Evolutionary conservation across 208 protist genomes (phyloP), one percentile per base, ranked within the genome.

Genomic region (Trypanosomatidae sp.): DNA sequence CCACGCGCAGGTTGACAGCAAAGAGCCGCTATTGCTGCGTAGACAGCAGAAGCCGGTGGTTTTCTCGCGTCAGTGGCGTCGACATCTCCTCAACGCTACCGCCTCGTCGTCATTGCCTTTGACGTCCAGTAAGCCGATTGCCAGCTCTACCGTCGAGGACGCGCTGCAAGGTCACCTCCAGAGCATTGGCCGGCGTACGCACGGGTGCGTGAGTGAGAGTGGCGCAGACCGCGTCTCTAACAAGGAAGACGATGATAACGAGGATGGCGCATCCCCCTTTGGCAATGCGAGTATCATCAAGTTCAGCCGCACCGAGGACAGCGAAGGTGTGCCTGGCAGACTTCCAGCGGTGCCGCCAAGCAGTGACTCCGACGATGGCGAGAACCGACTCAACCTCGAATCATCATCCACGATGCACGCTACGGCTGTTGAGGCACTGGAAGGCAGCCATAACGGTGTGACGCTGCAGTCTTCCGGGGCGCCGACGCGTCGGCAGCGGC

Each of bases 31-130:
- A 7, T 47, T 33, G 71, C 12, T 39, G 55, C 25, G 30, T 0
- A 30, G 52, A 19, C 72, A 56, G 12, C 62, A 30, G 28, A 80
- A 80, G 58, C 76, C 76, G 0, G 49, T 80, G 47, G 46, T 80
- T 10, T 76, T 76, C 50, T 76, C 76, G 5, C 69, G 68, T 19
- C 76, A 74, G 70, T 80, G 76, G 76, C 76, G 76, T 15, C 76
- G 66, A n/a, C 69, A 72, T 41, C 65, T 80, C 41, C 73, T 80
- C 44, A 58, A 55, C 10, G 65, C 19, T 22, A 13, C 53, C 8
- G 52, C n/a, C 12, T 15, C 39, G 8, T 59, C 25, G 36, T 52
- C 68, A 19, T 22, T 13, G 41, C 41, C 15, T 1, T 41, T 25
- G 19, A 9, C 19, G 60, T 15, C 60, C 39, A 44, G 39, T 52